phyloP scores from a whole-genome alignment of 2,329 filamentous ascomycete genomes.

The Dissoconium aciculare region DNA sequence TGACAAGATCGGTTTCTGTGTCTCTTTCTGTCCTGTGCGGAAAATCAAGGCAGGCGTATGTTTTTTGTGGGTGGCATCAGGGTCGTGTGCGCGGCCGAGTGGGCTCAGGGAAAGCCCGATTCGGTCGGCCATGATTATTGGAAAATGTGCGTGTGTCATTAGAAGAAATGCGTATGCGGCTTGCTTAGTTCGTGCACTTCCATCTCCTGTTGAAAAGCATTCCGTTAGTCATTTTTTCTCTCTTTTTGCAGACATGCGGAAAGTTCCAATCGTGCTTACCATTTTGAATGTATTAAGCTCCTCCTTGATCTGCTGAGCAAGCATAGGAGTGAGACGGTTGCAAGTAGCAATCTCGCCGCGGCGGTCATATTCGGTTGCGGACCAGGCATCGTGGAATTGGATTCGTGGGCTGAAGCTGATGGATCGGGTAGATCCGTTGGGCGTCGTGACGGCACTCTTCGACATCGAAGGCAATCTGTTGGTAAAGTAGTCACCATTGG shows the following conservation, averaged over 20 bases:
- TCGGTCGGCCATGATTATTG: conserved; percentile 6
- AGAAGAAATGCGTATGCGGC: conserved; percentile 99
- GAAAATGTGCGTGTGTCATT: conserved; percentile 32
- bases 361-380: conserved; percentile 86
- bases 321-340: conserved; percentile 90
- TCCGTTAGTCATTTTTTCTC: conserved; percentile 35
- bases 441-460: conserved; percentile 68
- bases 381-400: conserved; percentile 93
- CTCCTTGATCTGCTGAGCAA: conserved; percentile 98
- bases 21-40: too few relatives aligned
- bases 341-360: conserved; percentile 93
- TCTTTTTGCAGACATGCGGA: conserved; percentile 3
- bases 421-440: conserved; percentile 47
- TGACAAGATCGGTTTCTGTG: too few relatives aligned
- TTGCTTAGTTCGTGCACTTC: conserved; percentile 98
- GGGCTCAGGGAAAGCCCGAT: too few relatives aligned
- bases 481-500: conserved; percentile 82
- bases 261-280: conserved; percentile 41
- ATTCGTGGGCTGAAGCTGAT: conserved; percentile 79
- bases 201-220: conserved; percentile 84
- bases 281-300: conserved; percentile 99
- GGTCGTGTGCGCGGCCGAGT: too few relatives aligned
- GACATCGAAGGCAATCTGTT: conserved; percentile 59
- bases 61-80: too few relatives aligned
- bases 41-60: too few relatives aligned